Conservation (phyloP, 257 asterid genomes). For the Datura wrightii region DNA sequence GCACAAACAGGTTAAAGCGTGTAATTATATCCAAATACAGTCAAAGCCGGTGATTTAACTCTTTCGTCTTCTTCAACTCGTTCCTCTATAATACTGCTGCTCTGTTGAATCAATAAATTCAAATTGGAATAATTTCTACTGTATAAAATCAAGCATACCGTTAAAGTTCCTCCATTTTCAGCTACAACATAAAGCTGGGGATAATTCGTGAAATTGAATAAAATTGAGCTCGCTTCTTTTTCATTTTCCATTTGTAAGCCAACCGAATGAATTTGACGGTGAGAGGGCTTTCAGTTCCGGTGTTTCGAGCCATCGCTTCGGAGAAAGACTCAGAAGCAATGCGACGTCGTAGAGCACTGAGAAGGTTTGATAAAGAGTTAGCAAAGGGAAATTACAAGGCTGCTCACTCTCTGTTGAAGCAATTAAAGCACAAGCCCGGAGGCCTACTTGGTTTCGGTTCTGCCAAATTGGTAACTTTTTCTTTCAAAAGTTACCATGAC, state of each 20-base stretch:
- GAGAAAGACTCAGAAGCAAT: slow-evolving; percentile 28
- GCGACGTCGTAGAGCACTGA: slow-evolving; percentile 59
- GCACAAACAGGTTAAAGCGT: too few species aligned
- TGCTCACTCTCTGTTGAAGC: slow-evolving; percentile 63
- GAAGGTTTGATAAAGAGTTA: slow-evolving; percentile 64
- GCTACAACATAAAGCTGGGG: too few species aligned
- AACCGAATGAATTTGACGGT: slow-evolving; percentile 32
- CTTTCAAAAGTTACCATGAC: neutral
- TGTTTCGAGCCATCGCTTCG: slow-evolving; percentile 22
- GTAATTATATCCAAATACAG: too few species aligned
- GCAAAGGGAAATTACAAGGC: slow-evolving; percentile 65
- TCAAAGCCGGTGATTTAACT: too few species aligned
- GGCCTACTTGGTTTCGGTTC: slow-evolving; percentile 70
- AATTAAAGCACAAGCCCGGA: slow-evolving; percentile 59
- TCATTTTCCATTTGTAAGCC: neutral
- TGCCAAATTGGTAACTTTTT: slow-evolving; percentile 49
- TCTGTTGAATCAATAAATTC: too few species aligned
- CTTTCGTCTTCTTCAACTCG: too few species aligned
- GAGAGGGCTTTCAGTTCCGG: slow-evolving; percentile 1
- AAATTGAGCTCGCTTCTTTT: neutral
- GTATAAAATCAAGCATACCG: too few species aligned
- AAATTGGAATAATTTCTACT: too few species aligned
- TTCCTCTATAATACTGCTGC: too few species aligned
- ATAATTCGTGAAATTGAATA: too few species aligned
- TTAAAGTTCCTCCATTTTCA: too few species aligned